phyloP scores from a whole-genome alignment of 345 rosid species.

The Gossypioides kirkii region DNA sequence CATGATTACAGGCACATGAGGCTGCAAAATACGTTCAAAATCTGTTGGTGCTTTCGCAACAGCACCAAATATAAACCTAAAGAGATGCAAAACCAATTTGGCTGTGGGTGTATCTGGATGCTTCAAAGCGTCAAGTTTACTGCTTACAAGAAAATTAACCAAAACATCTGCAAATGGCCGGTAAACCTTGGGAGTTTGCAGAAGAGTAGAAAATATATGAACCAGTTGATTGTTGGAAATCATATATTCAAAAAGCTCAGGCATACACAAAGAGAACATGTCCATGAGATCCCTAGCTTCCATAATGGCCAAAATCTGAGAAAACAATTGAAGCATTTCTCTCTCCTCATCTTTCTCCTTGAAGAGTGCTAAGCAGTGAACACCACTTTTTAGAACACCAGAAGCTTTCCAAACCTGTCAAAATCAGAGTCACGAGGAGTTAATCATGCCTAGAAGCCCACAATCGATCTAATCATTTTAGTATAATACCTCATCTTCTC shows the following conservation, averaged over 20 bases:
- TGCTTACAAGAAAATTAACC: conserved; percentile 81
- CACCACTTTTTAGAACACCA: conserved; percentile 94
- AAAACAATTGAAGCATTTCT: conserved; percentile 82
- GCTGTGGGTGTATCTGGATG: conserved; percentile 79
- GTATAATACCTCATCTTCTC: conserved; percentile 87
- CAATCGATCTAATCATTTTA: conserved; percentile 12
- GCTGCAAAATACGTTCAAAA: conserved; percentile 92
- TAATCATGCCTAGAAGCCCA: conserved; percentile 10
- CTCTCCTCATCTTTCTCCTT: conserved; percentile 98
- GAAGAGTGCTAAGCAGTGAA: conserved; percentile 93
- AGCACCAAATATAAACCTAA: conserved; percentile 88
- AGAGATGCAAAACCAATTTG: conserved; percentile 87
- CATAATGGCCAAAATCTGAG: conserved; percentile 92
- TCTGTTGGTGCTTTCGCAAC: conserved; percentile 88
- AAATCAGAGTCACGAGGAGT: conserved; percentile 26
- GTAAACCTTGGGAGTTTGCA: conserved; percentile 77
- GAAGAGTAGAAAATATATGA: conserved; percentile 82
- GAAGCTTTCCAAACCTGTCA: conserved; percentile 93
- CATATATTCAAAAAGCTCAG: conserved; percentile 98
- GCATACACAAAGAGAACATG: conserved; percentile 97
- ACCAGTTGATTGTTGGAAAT: conserved; percentile 79
- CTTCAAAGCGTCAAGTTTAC: conserved; percentile 88
- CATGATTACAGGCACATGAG: conserved; percentile 93
- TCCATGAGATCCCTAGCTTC: conserved; percentile 99
- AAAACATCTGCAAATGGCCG: conserved; percentile 89